These are phyloP conservation scores for Psilocybe azurescens DNA, from an alignment of 768 basidiomycete species.

Conservation along the genomic window DNA sequence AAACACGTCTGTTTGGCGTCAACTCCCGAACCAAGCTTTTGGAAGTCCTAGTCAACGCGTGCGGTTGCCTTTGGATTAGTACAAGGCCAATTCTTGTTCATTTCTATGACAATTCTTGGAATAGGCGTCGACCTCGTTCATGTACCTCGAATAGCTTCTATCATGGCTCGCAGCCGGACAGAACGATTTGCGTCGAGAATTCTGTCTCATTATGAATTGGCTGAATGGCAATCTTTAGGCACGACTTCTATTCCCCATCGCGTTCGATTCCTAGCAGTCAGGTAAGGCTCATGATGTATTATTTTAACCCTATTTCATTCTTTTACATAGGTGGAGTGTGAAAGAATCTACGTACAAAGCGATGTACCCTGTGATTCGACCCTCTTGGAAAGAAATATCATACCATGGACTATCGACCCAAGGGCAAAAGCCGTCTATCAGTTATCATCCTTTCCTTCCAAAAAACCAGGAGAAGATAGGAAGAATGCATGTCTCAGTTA, in stretches of 20 bases:
- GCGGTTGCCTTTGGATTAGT: too few relatives aligned
- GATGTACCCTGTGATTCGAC: conserved; percentile 60
- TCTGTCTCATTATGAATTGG: conserved; percentile 55
- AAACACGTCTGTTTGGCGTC: conserved; percentile 13
- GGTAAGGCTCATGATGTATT: conserved; percentile 44
- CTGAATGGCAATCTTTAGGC: conserved; percentile 42
- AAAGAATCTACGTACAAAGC: conserved; percentile 93
- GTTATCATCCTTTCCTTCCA: conserved; percentile 45
- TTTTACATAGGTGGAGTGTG: conserved; percentile 66
- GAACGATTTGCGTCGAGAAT: conserved; percentile 63
- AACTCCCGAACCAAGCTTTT: conserved; percentile 17
- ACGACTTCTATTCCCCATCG: conserved; percentile 25
- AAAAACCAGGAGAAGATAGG: conserved; percentile 31
- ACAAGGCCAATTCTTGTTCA: background rate
- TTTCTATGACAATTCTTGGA: conserved; percentile 66
- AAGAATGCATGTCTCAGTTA: conserved; percentile 70
- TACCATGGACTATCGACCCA: conserved; percentile 40
- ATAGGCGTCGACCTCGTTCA: conserved; percentile 80
- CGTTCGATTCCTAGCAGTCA: conserved; percentile 69
- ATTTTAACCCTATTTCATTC: too few relatives aligned
- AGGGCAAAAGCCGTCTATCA: conserved; percentile 42
- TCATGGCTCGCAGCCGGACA: conserved; percentile 55
- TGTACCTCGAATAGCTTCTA: conserved; percentile 62
- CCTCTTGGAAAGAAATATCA: conserved; percentile 80
- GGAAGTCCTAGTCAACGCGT: background rate